Evolutionary conservation across 2,329 filamentous ascomycete species (phyloP), one percentile per base, ranked within the genome.

Genomic region (Penicillium sclerotigenum): DNA sequence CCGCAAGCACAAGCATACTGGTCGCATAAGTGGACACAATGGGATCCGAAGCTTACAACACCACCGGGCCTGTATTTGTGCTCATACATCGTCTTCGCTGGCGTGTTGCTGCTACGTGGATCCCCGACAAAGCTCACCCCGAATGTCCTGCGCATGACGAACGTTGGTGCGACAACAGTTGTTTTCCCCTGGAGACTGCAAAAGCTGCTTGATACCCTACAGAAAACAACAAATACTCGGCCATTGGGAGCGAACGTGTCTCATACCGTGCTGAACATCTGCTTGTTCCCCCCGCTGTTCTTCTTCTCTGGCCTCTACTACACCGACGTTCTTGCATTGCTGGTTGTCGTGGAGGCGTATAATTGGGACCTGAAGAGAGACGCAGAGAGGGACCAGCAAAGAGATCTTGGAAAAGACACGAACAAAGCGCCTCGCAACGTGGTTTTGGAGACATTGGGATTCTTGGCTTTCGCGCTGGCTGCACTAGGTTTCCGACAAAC

Each of bases 11-110:
- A 96, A 67, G 85, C 83, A 29, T 99, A 96, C 73, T 97, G 92
- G 72, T 72, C 82, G 38, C 87, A 88, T 11, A 82, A 82, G 52
- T 96, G 88, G 77, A 71, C 73, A 13, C 81, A 90, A 54, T 99
- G 94, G 94, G 92, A 99, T 73, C 88, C 93, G 57, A 99, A 97
- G 72, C 94, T 99, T 69, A 99, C 94, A 0, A 99, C 94, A 1
- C 94, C 94, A 0, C 93, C 94, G 0, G 94, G 92, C 33, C 77
- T 99, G 78, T 91, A 80, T 68, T 79, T 78, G 45, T 71, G 63
- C 62, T 73, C 74, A 77, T 91, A 79, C 71, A 79, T 73, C 28
- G 53, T 67, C 22, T 68, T 69, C 53, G 64, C 67, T 13, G 49
- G 53, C 11, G 54, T 63, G 7, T 54, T 66, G 38, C 46, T 63